Percentiles rank a stretch among this genome's conserved stretches.
phyloP scores from a whole-genome alignment of 805 yeast genomes.

The Hanseniaspora singularis region DNA sequence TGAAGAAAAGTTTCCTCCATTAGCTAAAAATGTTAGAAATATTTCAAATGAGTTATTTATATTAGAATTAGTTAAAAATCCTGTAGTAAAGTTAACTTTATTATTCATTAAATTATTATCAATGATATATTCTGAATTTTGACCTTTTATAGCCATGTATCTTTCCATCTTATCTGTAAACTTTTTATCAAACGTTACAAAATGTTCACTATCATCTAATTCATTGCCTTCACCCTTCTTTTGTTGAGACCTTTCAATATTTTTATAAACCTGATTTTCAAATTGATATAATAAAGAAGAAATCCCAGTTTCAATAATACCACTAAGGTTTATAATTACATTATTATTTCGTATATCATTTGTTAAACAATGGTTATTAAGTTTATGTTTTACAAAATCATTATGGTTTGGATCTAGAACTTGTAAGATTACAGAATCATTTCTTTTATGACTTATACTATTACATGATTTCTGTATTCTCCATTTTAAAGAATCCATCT shows the following conservation, averaged over 20 bases:
- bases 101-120: background rate
- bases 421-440: conserved; percentile 11
- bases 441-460: conserved; percentile 9
- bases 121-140: background rate
- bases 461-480: conserved; percentile 9
- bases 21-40: conserved; percentile 14
- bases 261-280: conserved; percentile 14
- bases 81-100: conserved; percentile 1
- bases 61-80: conserved; percentile 5
- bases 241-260: conserved; percentile 4
- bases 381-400: background rate
- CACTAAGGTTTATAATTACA: conserved; percentile 12
- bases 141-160: conserved; percentile 3
- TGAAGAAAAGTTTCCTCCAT: conserved; percentile 22
- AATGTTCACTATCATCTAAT: background rate
- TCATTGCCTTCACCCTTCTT: background rate
- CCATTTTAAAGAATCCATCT: conserved; percentile 6
- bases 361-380: conserved; percentile 1
- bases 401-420: background rate
- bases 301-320: conserved; percentile 10
- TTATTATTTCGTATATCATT: conserved; percentile 14
- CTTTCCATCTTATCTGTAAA: conserved; percentile 15
- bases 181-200: conserved; percentile 8
- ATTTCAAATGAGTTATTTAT: conserved; percentile 15
- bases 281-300: conserved; percentile 5